Evolutionary conservation across 129 eudicot genomes (phyloP).

Genomic region (Flaveria trinervia): DNA sequence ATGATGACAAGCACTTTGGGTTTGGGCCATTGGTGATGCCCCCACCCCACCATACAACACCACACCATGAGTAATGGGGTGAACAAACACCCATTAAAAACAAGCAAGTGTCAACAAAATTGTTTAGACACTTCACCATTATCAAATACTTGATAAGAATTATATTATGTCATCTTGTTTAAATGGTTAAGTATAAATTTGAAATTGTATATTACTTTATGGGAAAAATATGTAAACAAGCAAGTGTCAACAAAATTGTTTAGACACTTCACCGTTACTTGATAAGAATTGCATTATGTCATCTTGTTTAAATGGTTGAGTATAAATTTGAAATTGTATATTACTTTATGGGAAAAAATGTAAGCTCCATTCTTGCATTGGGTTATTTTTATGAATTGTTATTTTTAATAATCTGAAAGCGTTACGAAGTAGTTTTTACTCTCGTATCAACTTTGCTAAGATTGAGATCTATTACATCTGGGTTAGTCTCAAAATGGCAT

Average conservation of each 20-base stretch:
- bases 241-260: constrained; percentile 16
- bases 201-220: background rate
- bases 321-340: background rate
- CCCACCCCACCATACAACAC: constrained; percentile 11
- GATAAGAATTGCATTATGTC: constrained; percentile 23
- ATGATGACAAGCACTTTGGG: constrained; percentile 37
- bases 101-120: constrained; percentile 19
- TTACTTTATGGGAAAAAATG: background rate
- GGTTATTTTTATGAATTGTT: too few relatives aligned
- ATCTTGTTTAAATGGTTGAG: background rate
- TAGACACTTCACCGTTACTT: constrained; percentile 10
- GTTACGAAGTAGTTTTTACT: too few relatives aligned
- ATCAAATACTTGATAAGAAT: constrained; percentile 30
- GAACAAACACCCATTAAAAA: constrained; percentile 21
- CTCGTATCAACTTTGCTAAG: too few relatives aligned
- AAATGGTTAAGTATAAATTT: background rate
- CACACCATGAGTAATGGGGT: constrained; percentile 17
- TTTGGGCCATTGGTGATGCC: constrained; percentile 37
- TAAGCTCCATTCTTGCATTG: too few relatives aligned
- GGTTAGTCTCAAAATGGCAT: too few relatives aligned
- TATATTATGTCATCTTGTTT: constrained; percentile 5
- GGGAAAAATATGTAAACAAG: background rate
- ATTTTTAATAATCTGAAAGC: too few relatives aligned
- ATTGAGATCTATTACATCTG: too few relatives aligned
- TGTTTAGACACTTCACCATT: background rate